Evolutionary conservation across 2,329 filamentous ascomycete genomes (phyloP).

Genomic region (Alternaria burnsii): DNA sequence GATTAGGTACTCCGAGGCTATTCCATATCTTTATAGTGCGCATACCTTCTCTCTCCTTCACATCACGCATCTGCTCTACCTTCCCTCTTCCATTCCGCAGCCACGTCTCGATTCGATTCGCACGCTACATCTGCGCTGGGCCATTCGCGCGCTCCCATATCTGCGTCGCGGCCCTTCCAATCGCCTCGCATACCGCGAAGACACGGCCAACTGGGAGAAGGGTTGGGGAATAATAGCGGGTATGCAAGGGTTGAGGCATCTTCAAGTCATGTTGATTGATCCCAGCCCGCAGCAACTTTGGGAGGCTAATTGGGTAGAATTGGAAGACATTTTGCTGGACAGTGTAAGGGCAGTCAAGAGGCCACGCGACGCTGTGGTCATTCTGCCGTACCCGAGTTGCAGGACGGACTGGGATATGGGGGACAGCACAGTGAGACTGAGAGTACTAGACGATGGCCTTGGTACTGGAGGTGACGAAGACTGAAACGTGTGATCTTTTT

Average conservation of each 20-base stretch:
- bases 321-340: conserved; percentile 38
- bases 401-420: conserved; percentile 39
- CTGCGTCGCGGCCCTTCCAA: conserved; percentile 32
- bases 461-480: background rate
- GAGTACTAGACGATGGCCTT: conserved; percentile 21
- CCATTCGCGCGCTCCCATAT: conserved; percentile 46
- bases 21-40: conserved; percentile 39
- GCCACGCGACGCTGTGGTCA: conserved; percentile 31
- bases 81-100: conserved; percentile 38
- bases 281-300: conserved; percentile 39
- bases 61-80: conserved; percentile 44
- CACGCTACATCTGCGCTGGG: conserved; percentile 42
- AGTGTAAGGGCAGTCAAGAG: conserved; percentile 32
- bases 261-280: conserved; percentile 42
- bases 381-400: conserved; percentile 44
- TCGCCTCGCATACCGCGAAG: conserved; percentile 44
- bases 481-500: background rate
- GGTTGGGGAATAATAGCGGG: conserved; percentile 39
- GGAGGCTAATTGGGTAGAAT: conserved; percentile 41
- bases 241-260: conserved; percentile 37
- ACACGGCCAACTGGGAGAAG: conserved; percentile 46
- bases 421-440: conserved; percentile 27
- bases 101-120: conserved; percentile 40
- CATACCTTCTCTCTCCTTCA: conserved; percentile 48
- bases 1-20: conserved; percentile 43